These are phyloP conservation scores for Amesomyces nigricolor DNA, from an alignment of 2,329 filamentous ascomycete species.

Conservation along the genomic window DNA sequence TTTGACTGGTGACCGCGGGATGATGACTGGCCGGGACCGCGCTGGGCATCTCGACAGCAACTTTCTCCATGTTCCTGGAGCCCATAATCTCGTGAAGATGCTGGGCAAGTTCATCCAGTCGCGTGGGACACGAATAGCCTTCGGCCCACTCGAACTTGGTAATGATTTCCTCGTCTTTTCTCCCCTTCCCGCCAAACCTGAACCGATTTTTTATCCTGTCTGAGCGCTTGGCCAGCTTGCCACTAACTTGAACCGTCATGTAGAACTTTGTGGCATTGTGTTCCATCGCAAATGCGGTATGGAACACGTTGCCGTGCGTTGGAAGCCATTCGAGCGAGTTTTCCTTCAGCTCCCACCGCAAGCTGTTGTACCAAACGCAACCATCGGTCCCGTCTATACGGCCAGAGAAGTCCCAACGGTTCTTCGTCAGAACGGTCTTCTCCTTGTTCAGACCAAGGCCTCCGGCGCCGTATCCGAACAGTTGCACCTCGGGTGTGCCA, in stretches of 20 bases:
- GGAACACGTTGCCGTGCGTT: constrained; percentile 17
- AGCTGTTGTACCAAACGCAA: constrained; percentile 11
- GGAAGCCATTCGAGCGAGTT: constrained; percentile 16
- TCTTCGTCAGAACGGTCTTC: constrained; percentile 1
- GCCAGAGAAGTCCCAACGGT: constrained; percentile 20
- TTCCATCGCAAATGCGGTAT: constrained; percentile 22
- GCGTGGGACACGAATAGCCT: constrained; percentile 9
- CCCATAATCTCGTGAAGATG: constrained; percentile 17
- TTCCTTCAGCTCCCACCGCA: constrained; percentile 19
- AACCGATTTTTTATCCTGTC: constrained; percentile 11
- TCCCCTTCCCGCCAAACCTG: background rate
- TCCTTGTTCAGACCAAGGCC: constrained; percentile 17
- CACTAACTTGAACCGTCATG: constrained; percentile 24
- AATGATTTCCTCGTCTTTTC: constrained; percentile 6
- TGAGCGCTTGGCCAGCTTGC: constrained; percentile 14
- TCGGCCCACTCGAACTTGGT: constrained; percentile 22
- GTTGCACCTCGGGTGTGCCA: constrained; percentile 12
- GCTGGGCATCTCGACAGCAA: constrained; percentile 17
- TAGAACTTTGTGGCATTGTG: constrained; percentile 21
- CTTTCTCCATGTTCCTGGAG: constrained; percentile 12
- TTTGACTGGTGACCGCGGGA: background rate
- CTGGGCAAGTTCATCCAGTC: constrained; percentile 15
- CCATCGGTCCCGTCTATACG: constrained; percentile 11
- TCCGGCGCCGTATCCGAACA: constrained; percentile 18
- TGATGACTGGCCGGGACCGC: constrained; percentile 10